Base-by-base conservation (phyloP, 352 stramenopile species). In the Phytopythium montanum region DNA sequence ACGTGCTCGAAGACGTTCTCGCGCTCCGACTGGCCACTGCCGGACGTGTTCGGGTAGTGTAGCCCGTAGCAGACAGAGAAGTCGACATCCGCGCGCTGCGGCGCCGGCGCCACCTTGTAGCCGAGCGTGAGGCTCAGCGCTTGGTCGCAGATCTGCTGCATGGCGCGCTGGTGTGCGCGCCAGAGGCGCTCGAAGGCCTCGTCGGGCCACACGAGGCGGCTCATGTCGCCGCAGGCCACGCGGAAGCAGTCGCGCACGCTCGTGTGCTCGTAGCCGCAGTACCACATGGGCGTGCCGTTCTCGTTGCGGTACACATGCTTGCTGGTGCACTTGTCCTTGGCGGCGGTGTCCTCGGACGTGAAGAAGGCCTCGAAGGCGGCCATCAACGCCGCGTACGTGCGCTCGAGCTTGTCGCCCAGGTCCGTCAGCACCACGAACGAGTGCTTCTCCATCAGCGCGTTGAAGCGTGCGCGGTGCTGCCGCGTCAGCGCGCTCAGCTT, bases 1-100 rank as follows among this genome's bases (percentile, higher is more conserved):
- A 87, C 72, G 51, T 87, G 76, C 54, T 87, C 76, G n/a, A 82
- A 87, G 26, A 87, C 74, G 34, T 87, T 87, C 46, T 87, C 76
- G 29, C 52, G 69, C 34, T 78, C 65, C 12, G 75, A 87, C 61
- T 85, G 76, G 13, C 76, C 76, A 25, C 66, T 79, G 29, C 74
- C 74, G 16, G 66, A 60, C 33, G 64, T 80, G 48, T 87, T 87
- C 18, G 76, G 76, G 53, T 87, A 87, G 68, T 87, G 76, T 34
- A 87, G 53, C 18, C 74, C 76, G 41, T 87, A 87, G 69, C 74
- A 84, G n/a, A 87, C 76, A 0, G 76, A 87, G 48, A 77, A 76
- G 59, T 87, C 70, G 45, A 68, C 67, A 39, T 81, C 75, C 33
- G 61, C 49, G n/a, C 72, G 73, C 31, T 65, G 19, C 29, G 65